Evolutionary conservation across 2,329 filamentous ascomycete species (phyloP).

Genomic region (Colletotrichum sp.): DNA sequence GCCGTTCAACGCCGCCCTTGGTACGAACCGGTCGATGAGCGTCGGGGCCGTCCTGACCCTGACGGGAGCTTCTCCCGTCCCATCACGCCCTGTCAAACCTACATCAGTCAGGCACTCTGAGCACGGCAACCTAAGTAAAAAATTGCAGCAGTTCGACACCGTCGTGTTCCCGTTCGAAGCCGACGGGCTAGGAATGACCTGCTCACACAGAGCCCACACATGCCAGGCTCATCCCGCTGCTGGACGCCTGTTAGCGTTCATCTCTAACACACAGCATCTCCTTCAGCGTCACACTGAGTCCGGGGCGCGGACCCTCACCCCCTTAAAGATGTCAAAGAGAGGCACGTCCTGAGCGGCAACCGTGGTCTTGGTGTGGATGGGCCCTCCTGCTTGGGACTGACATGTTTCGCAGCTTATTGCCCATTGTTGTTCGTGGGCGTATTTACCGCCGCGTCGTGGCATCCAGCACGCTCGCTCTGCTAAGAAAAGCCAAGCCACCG

Average conservation of each 20-base stretch:
- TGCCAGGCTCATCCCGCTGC: constrained; percentile 1
- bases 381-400: background rate
- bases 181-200: background rate
- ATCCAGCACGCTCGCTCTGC: background rate
- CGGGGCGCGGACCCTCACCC: background rate
- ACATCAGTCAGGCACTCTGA: background rate
- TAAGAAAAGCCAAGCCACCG: background rate
- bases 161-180: background rate
- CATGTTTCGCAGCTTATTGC: background rate
- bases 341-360: background rate
- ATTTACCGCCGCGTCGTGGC: background rate
- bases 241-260: background rate
- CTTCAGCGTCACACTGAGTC: constrained; percentile 8
- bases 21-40: background rate
- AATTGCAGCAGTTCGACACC: background rate
- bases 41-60: background rate
- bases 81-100: constrained; percentile 17
- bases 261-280: background rate
- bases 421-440: background rate
- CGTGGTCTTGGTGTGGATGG: background rate
- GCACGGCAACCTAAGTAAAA: background rate
- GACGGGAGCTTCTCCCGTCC: constrained; percentile 5
- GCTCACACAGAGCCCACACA: background rate
- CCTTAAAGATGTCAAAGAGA: constrained; percentile 9
- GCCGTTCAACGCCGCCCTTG: background rate